These are phyloP conservation scores for Backusella liffmaniae DNA, from an alignment of 192 early-diverging fungal species.

Conservation along the genomic window DNA sequence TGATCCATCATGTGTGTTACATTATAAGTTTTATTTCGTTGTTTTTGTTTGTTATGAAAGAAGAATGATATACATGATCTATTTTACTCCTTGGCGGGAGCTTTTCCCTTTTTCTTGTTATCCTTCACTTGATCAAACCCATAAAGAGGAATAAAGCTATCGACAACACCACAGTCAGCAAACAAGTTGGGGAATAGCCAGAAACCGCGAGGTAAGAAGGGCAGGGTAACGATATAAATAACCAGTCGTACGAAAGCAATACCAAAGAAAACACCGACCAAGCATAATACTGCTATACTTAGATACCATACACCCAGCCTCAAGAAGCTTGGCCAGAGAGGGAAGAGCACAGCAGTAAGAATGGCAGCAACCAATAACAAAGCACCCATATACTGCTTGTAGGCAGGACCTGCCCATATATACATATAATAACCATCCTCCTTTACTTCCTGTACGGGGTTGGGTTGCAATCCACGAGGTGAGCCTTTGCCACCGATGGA, in stretches of 20 bases:
- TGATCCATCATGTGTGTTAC: not conserved
- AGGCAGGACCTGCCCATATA: conserved; percentile 91
- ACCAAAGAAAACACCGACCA: conserved; percentile 88
- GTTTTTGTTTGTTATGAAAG: not conserved
- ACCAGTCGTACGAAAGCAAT: conserved; percentile 86
- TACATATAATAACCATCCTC: conserved; percentile 91
- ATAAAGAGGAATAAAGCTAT: conserved; percentile 91
- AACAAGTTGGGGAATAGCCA: conserved; percentile 99
- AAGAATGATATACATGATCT: not conserved
- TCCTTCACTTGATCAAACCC: conserved; percentile 72
- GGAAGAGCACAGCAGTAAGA: conserved; percentile 96
- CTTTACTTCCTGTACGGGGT: conserved; percentile 26
- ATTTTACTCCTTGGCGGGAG: not conserved
- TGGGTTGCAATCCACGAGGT: conserved; percentile 17
- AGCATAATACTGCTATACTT: conserved; percentile 72
- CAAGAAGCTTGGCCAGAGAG: conserved; percentile 87
- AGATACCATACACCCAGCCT: conserved; percentile 89
- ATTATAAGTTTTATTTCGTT: not conserved
- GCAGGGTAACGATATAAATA: conserved; percentile 75
- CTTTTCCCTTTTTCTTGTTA: conserved; percentile 13
- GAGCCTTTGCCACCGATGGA: conserved; percentile 24
- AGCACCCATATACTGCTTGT: conserved; percentile 75
- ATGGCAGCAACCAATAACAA: conserved; percentile 74
- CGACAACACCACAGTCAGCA: conserved; percentile 91
- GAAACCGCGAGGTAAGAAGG: conserved; percentile 74